phyloP scores from a whole-genome alignment of 1,284 basidiomycete genomes.

The Fomitopsis pinicola region DNA sequence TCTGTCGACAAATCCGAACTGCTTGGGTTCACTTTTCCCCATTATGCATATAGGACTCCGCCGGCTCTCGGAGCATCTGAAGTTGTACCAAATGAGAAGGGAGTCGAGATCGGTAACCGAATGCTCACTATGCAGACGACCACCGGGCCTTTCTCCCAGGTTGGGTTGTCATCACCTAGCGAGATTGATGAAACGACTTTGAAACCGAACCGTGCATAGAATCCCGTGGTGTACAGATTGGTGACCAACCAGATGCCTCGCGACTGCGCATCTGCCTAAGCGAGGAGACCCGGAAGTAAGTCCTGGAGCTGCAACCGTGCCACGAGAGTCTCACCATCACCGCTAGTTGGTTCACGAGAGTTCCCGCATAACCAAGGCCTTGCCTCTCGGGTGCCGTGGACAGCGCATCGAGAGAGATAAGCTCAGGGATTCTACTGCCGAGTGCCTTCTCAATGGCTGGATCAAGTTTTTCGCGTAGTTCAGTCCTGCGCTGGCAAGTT shows the following conservation, averaged over 20 bases:
- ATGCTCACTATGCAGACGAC: not conserved
- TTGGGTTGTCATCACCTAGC: conserved; percentile 9
- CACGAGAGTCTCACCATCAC: not conserved
- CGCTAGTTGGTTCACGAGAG: not conserved
- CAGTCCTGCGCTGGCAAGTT: not conserved
- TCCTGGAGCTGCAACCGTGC: not conserved
- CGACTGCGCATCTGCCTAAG: conserved; percentile 1
- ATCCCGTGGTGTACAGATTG: not conserved
- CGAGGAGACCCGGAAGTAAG: not conserved
- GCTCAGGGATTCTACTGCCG: not conserved
- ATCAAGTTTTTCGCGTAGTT: not conserved
- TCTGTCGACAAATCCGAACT: too few species aligned
- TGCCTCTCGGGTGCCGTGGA: not conserved
- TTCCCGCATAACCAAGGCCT: not conserved
- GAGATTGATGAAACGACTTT: not conserved
- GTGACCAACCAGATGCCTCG: not conserved
- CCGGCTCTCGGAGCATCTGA: not conserved
- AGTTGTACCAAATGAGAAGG: not conserved
- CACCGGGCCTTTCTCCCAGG: conserved; percentile 8
- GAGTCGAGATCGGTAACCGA: not conserved
- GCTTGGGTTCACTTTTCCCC: not conserved
- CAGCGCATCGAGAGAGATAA: not conserved
- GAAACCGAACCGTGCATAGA: conserved; percentile 13
- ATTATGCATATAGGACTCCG: not conserved
- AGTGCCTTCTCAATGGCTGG: not conserved